Evolutionary conservation across 179 eudicot species (phyloP).

Genomic region (Patellifolia procumbens): DNA sequence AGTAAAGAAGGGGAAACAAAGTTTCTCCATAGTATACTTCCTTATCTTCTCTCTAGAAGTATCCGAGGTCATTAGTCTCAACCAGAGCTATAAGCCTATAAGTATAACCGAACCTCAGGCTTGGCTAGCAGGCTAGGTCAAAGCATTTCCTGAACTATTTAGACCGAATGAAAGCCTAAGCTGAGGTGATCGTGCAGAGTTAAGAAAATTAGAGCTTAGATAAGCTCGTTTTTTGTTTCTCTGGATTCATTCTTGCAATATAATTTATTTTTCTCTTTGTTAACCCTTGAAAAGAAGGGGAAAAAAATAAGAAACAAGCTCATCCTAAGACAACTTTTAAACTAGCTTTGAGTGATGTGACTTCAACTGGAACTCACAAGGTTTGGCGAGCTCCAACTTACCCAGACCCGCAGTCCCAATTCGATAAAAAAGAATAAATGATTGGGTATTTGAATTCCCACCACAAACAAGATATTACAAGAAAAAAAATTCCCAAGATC

Average conservation of each 20-base stretch:
- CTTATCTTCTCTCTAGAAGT: background rate
- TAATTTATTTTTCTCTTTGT: too few species aligned
- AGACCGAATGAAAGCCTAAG: too few species aligned
- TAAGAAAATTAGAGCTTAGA: background rate
- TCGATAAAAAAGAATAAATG: background rate
- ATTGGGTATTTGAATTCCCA: background rate
- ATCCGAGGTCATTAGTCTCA: background rate
- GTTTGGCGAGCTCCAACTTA: background rate
- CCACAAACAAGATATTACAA: background rate
- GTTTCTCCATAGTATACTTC: too few species aligned
- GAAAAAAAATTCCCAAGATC: background rate
- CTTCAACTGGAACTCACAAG: background rate
- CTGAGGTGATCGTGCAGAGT: too few species aligned
- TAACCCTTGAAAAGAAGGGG: background rate
- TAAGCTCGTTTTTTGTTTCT: background rate
- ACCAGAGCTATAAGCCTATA: background rate
- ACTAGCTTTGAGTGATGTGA: background rate
- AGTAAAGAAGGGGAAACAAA: constrained; percentile 6
- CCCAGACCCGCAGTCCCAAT: background rate
- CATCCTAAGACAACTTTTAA: background rate
- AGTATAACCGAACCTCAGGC: background rate
- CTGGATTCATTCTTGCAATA: background rate
- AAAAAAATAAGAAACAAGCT: background rate
- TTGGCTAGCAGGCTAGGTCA: too few species aligned
- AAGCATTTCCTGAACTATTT: background rate